phyloP scores from a whole-genome alignment of 495 filamentous ascomycete genomes.

The Hypomontagnella monticulosa region DNA sequence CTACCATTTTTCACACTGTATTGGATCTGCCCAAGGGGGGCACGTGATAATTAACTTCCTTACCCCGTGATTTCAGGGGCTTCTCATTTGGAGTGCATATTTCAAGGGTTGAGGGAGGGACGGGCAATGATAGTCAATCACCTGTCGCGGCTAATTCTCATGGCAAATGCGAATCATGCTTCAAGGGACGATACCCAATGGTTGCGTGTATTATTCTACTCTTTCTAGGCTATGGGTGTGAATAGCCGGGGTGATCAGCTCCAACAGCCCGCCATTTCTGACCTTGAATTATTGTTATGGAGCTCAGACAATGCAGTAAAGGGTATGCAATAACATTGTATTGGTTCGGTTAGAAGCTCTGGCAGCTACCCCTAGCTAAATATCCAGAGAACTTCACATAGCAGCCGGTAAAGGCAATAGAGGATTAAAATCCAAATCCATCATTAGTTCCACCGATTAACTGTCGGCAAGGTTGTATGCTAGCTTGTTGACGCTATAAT shows the following conservation, averaged over 20 bases:
- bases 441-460: conserved; percentile 24
- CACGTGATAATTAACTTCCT: not conserved
- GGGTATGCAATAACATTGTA: not conserved
- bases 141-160: conserved; percentile 36
- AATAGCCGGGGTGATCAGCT: conserved; percentile 32
- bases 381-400: not conserved
- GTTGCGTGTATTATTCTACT: conserved; percentile 23
- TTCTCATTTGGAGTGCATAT: conserved; percentile 3
- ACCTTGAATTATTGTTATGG: conserved; percentile 15
- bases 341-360: not conserved
- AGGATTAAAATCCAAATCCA: not conserved
- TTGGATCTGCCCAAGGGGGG: not conserved
- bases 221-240: conserved; percentile 34
- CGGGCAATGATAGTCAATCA: conserved; percentile 29
- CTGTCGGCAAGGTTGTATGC: conserved; percentile 61
- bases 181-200: conserved; percentile 11
- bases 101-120: conserved; percentile 4
- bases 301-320: not conserved
- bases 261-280: conserved; percentile 12
- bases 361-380: not conserved
- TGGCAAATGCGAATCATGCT: conserved; percentile 12
- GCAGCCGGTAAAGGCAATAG: not conserved
- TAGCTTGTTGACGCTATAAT: conserved; percentile 50
- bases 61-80: conserved; percentile 8
- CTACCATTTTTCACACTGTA: too few relatives aligned